A percentile compares a stretch with the other conserved stretches of the same genome.
phyloP scores from a whole-genome alignment of 768 basidiomycete species.

The Lentinula sp. region DNA sequence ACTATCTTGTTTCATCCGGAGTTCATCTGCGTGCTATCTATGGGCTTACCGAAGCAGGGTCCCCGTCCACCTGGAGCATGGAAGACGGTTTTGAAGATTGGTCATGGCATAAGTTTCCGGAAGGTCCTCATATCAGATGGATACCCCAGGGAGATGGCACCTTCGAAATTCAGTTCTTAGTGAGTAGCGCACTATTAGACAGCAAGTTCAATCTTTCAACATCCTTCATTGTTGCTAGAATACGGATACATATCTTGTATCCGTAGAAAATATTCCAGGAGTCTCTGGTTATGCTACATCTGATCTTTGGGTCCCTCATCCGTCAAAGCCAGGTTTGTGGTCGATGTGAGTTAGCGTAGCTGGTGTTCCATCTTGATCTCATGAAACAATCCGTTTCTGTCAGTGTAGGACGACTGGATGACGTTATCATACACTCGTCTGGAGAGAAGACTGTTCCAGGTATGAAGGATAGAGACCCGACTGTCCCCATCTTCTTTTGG shows the following conservation, averaged over 20 bases:
- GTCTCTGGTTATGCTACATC: conserved; percentile 34
- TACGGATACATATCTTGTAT: conserved; percentile 22
- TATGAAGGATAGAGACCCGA: neutral
- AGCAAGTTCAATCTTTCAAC: neutral
- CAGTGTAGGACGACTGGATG: conserved; percentile 28
- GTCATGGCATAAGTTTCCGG: conserved; percentile 24
- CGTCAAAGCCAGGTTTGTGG: conserved; percentile 33
- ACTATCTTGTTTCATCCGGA: conserved; percentile 25
- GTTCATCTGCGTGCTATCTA: conserved; percentile 26
- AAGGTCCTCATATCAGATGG: conserved; percentile 25
- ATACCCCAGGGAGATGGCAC: conserved; percentile 27
- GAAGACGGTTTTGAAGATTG: conserved; percentile 14
- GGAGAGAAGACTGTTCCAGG: conserved; percentile 26
- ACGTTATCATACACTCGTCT: conserved; percentile 21
- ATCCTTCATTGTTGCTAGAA: conserved; percentile 16
- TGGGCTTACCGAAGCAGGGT: conserved; percentile 30
- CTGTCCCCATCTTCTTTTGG: neutral
- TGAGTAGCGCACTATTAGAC: conserved; percentile 9
- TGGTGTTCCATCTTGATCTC: neutral
- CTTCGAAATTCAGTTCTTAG: conserved; percentile 32
- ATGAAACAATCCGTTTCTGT: no score
- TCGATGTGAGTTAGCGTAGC: conserved; percentile 13
- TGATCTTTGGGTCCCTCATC: conserved; percentile 38
- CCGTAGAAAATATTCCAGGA: conserved; percentile 24
- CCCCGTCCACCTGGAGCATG: conserved; percentile 6